Evolutionary conservation across 495 filamentous ascomycete species (phyloP).

Genomic region (Friedmanniomyces simplex): DNA sequence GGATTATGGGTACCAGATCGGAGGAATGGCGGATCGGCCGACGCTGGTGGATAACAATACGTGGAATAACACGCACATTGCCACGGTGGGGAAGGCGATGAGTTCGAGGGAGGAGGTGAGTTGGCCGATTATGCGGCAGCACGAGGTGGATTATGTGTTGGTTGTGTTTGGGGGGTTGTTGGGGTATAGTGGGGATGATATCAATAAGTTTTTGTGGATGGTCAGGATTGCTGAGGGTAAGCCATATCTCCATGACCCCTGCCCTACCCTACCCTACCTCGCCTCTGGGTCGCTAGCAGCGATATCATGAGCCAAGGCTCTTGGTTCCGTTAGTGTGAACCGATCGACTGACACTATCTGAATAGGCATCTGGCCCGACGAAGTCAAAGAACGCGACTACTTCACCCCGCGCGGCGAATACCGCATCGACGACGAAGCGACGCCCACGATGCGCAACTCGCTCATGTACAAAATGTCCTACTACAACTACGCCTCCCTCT

Average conservation of each 20-base stretch:
- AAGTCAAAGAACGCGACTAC: constrained; percentile 94
- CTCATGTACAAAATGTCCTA: constrained; percentile 99
- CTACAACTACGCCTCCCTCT: constrained; percentile 90
- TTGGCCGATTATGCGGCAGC: constrained; percentile 95
- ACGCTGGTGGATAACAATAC: constrained; percentile 99
- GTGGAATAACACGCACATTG: constrained; percentile 99
- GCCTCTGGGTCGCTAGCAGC: no score
- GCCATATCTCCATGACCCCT: background rate
- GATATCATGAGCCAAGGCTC: no score
- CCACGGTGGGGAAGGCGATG: constrained; percentile 99
- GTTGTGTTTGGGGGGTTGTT: constrained; percentile 94
- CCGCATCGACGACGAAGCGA: constrained; percentile 83
- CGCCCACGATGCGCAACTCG: constrained; percentile 97
- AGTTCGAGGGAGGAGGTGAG: constrained; percentile 93
- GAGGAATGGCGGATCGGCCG: constrained; percentile 96
- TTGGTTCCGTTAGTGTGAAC: no score
- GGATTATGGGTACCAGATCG: constrained; percentile 99
- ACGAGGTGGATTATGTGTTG: constrained; percentile 97
- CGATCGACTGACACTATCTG: no score
- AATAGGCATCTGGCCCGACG: constrained; percentile 92
- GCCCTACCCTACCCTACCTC: no score
- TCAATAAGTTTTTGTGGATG: constrained; percentile 99
- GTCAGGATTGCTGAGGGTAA: constrained; percentile 80
- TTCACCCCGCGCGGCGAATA: constrained; percentile 96
- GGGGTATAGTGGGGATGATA: constrained; percentile 98